phyloP scores from a whole-genome alignment of 495 filamentous ascomycete species.

The Xylaria venustula region DNA sequence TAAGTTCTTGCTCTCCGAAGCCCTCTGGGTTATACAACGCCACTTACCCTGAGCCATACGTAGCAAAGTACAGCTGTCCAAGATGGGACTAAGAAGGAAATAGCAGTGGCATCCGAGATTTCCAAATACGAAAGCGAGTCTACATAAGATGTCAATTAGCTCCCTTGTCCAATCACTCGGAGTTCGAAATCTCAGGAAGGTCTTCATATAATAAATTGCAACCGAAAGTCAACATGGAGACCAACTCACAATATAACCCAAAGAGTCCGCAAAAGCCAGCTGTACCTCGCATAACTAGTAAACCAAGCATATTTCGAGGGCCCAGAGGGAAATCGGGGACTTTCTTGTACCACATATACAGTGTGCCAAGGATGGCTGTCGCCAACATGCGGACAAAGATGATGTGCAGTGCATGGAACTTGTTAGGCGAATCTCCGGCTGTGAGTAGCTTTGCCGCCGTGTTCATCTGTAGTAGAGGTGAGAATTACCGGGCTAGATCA shows the following conservation, averaged over 20 bases:
- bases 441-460: constrained; percentile 68
- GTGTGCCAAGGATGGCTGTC: constrained; percentile 60
- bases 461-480: constrained; percentile 54
- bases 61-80: constrained; percentile 72
- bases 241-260: constrained; percentile 64
- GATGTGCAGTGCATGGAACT: constrained; percentile 74
- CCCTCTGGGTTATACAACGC: constrained; percentile 9
- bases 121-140: constrained; percentile 77
- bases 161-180: too few relatives aligned
- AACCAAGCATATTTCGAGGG: constrained; percentile 53
- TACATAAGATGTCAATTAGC: constrained; percentile 18
- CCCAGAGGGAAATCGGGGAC: constrained; percentile 72
- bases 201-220: neutral
- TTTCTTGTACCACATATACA: constrained; percentile 70
- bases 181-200: neutral
- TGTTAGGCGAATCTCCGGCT: constrained; percentile 49
- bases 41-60: constrained; percentile 42
- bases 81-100: constrained; percentile 78
- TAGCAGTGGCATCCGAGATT: constrained; percentile 75
- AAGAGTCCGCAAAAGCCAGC: constrained; percentile 75
- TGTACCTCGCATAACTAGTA: constrained; percentile 62
- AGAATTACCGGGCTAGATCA: too few relatives aligned
- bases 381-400: constrained; percentile 78
- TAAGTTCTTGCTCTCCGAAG: neutral
- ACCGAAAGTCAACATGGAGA: neutral